These are phyloP conservation scores for Pleoardoris graminearum DNA, from an alignment of 2,329 filamentous ascomycete species.

Conservation along the genomic window DNA sequence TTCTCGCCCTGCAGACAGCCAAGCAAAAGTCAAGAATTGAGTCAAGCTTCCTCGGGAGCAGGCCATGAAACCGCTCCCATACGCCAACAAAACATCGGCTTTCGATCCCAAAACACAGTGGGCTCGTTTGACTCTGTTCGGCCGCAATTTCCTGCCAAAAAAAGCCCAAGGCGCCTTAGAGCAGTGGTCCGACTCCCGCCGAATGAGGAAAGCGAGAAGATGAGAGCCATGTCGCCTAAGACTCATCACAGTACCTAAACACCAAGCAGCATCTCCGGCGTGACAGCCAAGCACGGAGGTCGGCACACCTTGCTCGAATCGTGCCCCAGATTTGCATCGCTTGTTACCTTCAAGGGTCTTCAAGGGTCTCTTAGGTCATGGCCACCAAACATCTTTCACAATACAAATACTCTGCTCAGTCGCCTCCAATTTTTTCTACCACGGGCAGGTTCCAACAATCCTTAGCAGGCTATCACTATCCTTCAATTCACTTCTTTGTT, in stretches of 20 bases:
- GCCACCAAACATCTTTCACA: too few relatives aligned
- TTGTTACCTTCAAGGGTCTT: conserved; percentile 10
- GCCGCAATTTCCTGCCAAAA: conserved; percentile 17
- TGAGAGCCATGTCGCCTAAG: conserved; percentile 2
- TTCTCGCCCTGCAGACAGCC: too few relatives aligned
- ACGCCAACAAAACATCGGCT: conserved; percentile 39
- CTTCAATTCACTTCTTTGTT: conserved; percentile 18
- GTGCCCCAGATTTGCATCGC: conserved; percentile 14
- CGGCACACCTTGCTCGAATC: conserved; percentile 6
- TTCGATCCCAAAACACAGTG: conserved; percentile 30
- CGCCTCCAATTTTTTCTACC: conserved; percentile 16
- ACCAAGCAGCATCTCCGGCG: conserved; percentile 19
- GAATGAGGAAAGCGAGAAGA: background rate
- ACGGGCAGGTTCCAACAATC: conserved; percentile 39
- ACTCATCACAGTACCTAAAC: conserved; percentile 20
- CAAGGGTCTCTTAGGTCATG: background rate
- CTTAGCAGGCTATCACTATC: conserved; percentile 29
- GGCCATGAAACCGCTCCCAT: conserved; percentile 37
- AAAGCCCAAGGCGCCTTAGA: conserved; percentile 12
- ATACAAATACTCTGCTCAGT: conserved; percentile 30
- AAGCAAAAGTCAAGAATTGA: conserved; percentile 23
- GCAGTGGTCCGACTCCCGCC: conserved; percentile 5
- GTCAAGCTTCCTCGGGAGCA: conserved; percentile 33
- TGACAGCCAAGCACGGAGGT: conserved; percentile 23
- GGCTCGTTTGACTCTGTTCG: conserved; percentile 9